Conservation (phyloP, 2,329 filamentous ascomycete species). For the Hawksworthiomyces lignivorus region DNA sequence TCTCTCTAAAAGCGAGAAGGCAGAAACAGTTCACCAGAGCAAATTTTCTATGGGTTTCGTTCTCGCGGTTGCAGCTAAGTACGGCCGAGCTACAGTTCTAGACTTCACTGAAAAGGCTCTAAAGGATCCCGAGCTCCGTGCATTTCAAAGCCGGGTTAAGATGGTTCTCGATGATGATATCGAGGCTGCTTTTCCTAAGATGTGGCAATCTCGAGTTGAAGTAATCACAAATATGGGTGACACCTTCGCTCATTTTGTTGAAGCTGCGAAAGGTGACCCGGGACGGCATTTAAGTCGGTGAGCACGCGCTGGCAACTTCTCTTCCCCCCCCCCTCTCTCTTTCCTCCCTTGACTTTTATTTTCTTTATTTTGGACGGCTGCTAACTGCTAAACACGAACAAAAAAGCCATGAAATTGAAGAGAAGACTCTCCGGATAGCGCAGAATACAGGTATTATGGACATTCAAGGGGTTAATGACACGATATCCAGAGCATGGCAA, state of each 20-base stretch:
- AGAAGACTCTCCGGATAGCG: constrained; percentile 1
- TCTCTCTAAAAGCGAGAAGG: background rate
- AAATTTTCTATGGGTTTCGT: constrained; percentile 9
- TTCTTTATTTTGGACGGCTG: background rate
- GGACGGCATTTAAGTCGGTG: background rate
- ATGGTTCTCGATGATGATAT: constrained; percentile 2
- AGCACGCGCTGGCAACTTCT: too few relatives aligned
- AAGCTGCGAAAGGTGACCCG: constrained; percentile 5
- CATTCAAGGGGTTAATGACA: background rate
- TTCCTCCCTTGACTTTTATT: background rate
- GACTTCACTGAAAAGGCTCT: constrained; percentile 5
- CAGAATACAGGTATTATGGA: background rate
- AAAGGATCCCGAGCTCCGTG: background rate
- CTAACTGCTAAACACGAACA: background rate
- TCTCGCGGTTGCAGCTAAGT: background rate
- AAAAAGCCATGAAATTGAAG: background rate
- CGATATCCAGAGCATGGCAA: background rate
- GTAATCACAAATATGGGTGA: background rate
- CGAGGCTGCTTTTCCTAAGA: constrained; percentile 2
- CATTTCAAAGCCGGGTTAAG: constrained; percentile 1
- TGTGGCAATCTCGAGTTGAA: constrained; percentile 5
- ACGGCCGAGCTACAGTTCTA: constrained; percentile 1
- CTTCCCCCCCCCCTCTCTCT: too few relatives aligned
- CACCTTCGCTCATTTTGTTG: background rate
- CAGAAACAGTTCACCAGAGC: constrained; percentile 6